A percentile compares a stretch with the other conserved stretches of the same genome.
These are phyloP conservation scores for Phlebiopsis flavidoalba DNA, from an alignment of 768 basidiomycete species.

Conservation along the genomic window DNA sequence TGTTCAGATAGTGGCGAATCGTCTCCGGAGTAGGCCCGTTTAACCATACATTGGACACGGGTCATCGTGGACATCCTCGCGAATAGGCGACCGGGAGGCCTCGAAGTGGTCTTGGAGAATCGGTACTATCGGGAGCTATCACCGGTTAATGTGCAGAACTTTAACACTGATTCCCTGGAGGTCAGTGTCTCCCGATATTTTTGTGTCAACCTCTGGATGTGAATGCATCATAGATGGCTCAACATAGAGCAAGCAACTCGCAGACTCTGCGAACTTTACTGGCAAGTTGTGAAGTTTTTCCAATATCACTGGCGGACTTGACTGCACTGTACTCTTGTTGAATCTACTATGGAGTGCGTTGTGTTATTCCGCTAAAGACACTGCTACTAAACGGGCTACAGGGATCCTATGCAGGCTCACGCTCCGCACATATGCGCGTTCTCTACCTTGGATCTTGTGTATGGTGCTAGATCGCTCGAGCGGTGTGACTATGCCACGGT, in stretches of 20 bases:
- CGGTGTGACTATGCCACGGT: conserved; percentile 87
- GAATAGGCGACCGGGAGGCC: conserved; percentile 67
- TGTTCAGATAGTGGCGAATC: conserved; percentile 84
- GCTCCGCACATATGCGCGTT: conserved; percentile 87
- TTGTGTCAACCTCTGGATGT: neutral
- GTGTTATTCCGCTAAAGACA: neutral
- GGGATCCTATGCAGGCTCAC: conserved; percentile 92
- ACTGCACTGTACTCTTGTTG: conserved; percentile 73
- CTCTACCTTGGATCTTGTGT: conserved; percentile 86
- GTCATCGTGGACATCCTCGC: conserved; percentile 84
- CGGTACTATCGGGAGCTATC: conserved; percentile 70
- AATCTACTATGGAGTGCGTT: conserved; percentile 81
- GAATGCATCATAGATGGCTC: conserved; percentile 30
- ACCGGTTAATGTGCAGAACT: conserved; percentile 73
- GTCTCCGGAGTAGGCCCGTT: too few relatives aligned
- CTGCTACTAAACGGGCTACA: conserved; percentile 19
- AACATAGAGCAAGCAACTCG: conserved; percentile 80
- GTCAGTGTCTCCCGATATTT: conserved; percentile 27
- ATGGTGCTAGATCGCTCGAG: conserved; percentile 86
- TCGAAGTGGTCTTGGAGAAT: conserved; percentile 87
- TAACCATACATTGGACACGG: conserved; percentile 35
- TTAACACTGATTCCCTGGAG: conserved; percentile 81
- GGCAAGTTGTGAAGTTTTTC: conserved; percentile 63
- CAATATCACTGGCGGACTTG: conserved; percentile 55
- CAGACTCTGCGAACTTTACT: conserved; percentile 90